phyloP scores from a whole-genome alignment of 768 basidiomycete species.

The Kwoniella sp. region DNA sequence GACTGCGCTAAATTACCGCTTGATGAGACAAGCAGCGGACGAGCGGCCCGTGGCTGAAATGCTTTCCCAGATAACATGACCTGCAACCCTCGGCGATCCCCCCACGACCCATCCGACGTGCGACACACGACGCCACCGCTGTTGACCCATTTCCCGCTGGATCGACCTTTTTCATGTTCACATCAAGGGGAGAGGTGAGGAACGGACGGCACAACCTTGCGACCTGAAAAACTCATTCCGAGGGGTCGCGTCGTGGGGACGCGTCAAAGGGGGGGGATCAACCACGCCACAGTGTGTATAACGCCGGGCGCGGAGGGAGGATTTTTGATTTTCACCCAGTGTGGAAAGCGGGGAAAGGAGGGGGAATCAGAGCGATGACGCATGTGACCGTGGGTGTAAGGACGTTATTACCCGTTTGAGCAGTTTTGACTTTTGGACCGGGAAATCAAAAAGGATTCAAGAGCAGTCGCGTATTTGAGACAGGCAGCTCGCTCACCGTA shows the following conservation, averaged over 20 bases:
- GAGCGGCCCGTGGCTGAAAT: neutral
- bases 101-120: neutral
- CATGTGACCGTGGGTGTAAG: neutral
- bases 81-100: neutral
- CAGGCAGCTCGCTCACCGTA: neutral
- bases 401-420: slow-evolving; percentile 1
- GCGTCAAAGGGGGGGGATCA: neutral
- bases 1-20: too few relatives aligned
- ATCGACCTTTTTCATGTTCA: slow-evolving; percentile 11
- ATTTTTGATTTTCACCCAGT: too few relatives aligned
- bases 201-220: neutral
- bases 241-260: neutral
- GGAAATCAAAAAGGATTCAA: neutral
- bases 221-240: slow-evolving; percentile 13
- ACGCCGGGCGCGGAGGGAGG: neutral
- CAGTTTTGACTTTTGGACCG: too few relatives aligned
- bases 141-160: too few relatives aligned
- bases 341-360: too few relatives aligned
- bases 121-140: too few relatives aligned
- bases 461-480: slow-evolving; percentile 10
- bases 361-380: slow-evolving; percentile 7
- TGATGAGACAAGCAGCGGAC: too few relatives aligned
- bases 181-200: neutral
- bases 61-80: neutral
- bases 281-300: neutral